phyloP scores from a whole-genome alignment of 768 basidiomycete genomes.

The Boletus tomentosulus region DNA sequence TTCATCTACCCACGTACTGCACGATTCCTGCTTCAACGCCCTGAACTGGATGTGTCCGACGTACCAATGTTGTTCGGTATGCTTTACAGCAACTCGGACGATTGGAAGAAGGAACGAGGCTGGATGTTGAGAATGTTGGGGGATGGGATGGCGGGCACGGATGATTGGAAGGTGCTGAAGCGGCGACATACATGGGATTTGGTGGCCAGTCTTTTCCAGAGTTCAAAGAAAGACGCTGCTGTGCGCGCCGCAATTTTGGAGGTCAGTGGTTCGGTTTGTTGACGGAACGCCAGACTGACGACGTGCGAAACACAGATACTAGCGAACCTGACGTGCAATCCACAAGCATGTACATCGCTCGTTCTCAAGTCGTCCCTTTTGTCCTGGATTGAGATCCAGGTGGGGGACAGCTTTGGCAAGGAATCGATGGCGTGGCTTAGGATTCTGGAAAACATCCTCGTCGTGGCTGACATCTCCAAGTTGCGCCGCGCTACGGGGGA shows the following conservation, averaged over 20 bases:
- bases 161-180: slow-evolving; percentile 80
- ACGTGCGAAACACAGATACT: slow-evolving; percentile 47
- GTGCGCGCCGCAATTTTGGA: slow-evolving; percentile 63
- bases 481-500: slow-evolving; percentile 51
- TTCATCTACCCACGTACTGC: slow-evolving; percentile 86
- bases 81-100: slow-evolving; percentile 74
- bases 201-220: slow-evolving; percentile 76
- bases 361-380: slow-evolving; percentile 69
- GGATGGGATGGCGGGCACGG: slow-evolving; percentile 69
- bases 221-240: slow-evolving; percentile 47
- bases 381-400: slow-evolving; percentile 79
- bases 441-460: slow-evolving; percentile 60
- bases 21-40: slow-evolving; percentile 86
- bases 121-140: slow-evolving; percentile 86
- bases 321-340: slow-evolving; percentile 67
- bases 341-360: slow-evolving; percentile 65
- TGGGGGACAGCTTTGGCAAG: slow-evolving; percentile 27
- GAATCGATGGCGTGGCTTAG: slow-evolving; percentile 60
- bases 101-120: slow-evolving; percentile 82
- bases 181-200: slow-evolving; percentile 87
- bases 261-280: slow-evolving; percentile 36
- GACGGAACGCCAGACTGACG: background rate
- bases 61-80: slow-evolving; percentile 89
- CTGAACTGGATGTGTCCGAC: slow-evolving; percentile 72
- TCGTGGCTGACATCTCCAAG: slow-evolving; percentile 46